Conservation (phyloP, 805 yeast genomes). For the Scheffersomyces ergatensis region DNA sequence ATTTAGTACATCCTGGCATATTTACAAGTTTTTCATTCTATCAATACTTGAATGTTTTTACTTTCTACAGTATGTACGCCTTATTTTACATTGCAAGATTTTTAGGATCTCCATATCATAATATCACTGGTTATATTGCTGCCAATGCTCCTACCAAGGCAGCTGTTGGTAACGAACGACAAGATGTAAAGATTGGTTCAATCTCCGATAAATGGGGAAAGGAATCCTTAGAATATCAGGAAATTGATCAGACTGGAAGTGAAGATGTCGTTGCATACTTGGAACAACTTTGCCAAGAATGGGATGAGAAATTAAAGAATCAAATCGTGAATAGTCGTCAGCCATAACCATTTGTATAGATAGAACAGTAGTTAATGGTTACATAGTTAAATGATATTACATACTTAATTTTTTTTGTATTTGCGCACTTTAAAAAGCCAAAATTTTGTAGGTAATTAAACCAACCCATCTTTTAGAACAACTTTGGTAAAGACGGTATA, state of each 20-base stretch:
- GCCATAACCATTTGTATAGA: constrained; percentile 5
- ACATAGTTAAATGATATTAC: too few relatives aligned
- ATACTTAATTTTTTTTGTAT: too few relatives aligned
- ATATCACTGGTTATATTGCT: constrained; percentile 82
- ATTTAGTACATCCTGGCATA: constrained; percentile 90
- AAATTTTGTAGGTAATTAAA: too few relatives aligned
- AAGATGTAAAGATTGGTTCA: constrained; percentile 65
- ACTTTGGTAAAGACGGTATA: too few relatives aligned
- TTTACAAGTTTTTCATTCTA: constrained; percentile 81
- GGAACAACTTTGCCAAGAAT: constrained; percentile 52
- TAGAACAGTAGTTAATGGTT: too few relatives aligned
- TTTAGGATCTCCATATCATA: constrained; percentile 86
- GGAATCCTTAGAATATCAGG: constrained; percentile 56
- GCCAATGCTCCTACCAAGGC: constrained; percentile 74
- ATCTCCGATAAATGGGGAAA: constrained; percentile 63
- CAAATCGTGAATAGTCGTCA: constrained; percentile 61
- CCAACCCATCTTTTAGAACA: too few relatives aligned
- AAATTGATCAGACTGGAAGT: constrained; percentile 62
- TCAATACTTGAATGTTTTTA: constrained; percentile 70
- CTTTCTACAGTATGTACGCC: constrained; percentile 81
- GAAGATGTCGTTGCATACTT: constrained; percentile 67
- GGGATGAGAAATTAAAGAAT: constrained; percentile 73
- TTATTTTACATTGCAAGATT: constrained; percentile 81
- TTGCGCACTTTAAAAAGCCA: too few relatives aligned
- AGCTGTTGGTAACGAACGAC: constrained; percentile 41